A percentile compares a stretch with the other conserved stretches of the same genome.
These are phyloP conservation scores for Parasitella parasitica DNA, from an alignment of 371 early-diverging fungal genomes.

Conservation along the genomic window DNA sequence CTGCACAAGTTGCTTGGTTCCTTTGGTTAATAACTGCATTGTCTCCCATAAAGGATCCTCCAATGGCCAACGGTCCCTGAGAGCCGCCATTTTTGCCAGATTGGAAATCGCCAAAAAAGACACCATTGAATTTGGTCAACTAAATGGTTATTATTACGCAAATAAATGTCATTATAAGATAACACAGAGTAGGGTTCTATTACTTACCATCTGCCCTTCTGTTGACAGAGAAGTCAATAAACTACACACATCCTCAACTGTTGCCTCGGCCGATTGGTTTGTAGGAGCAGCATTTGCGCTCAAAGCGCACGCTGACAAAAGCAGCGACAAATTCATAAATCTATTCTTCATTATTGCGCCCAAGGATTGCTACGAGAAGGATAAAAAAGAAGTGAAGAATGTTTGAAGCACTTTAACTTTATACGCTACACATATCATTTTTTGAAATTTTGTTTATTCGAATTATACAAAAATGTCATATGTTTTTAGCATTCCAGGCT, in stretches of 20 bases:
- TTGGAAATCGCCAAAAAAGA: conserved; percentile 14
- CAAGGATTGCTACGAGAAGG: not conserved
- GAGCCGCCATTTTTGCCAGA: not conserved
- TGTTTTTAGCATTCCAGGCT: not conserved
- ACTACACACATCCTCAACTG: conserved; percentile 2
- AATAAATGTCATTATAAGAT: too few species aligned
- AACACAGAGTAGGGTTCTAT: too few species aligned
- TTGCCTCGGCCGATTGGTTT: not conserved
- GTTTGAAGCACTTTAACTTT: not conserved
- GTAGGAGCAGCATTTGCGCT: not conserved
- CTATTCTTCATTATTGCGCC: not conserved
- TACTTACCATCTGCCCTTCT: conserved; percentile 1
- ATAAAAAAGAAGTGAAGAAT: not conserved
- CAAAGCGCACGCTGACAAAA: not conserved
- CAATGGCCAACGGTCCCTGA: conserved; percentile 14
- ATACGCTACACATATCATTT: too few species aligned
- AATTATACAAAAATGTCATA: not conserved
- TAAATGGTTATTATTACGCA: not conserved
- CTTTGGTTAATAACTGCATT: conserved; percentile 8
- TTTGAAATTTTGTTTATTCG: not conserved
- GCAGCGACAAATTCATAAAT: not conserved
- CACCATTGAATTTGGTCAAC: conserved; percentile 9
- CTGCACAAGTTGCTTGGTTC: not conserved
- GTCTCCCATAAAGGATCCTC: conserved; percentile 5
- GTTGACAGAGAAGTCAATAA: not conserved